Evolutionary conservation across 495 filamentous ascomycete genomes (phyloP), one percentile per base, ranked within the genome.

Genomic region (Cudoniella acicularis): DNA sequence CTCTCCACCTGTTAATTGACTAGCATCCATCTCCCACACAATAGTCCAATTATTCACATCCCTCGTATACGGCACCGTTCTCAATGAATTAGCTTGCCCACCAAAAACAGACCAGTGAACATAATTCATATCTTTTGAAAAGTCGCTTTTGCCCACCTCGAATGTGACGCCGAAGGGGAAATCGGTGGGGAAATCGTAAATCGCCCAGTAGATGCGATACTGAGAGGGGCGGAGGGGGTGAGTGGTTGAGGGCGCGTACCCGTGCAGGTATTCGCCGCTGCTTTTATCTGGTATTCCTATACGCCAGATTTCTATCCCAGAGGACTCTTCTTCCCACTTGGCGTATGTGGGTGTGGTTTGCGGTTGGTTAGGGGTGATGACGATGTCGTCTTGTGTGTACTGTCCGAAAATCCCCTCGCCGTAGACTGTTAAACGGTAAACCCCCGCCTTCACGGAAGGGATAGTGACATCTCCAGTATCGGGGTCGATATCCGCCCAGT

Each of bases 41-140:
- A 83, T 73, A 6, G 72, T 82, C 81, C 79, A 83, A 68, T 81
- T 78, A 49, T 78, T 77, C 18, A 78, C 73, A 36, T 75, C 70
- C 16, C 73, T 72, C 16, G 52, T 48, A 2, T 65, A 64, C 13
- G 64, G 48, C 22, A 64, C 47, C n/a, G 68, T 54, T 18, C 68
- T 60, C 10, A 62, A 53, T 10, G 52, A 22, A 74, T 80, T 57
- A 60, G 70, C 49, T 25, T 70, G 64, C 22, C 71, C 69, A 23
- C 82, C 78, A 62, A 80, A 83, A 9, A 77, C 75, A 42, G 72
- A 74, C 82, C 79, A 83, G 54, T 83, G 81, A 1, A 80, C 75
- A 18, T 80, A 78, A 65, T 83, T 83, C 52, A 79, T 68, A 63
- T 81, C 79, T 16, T 66, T 64, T 3, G 64, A 65, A 1, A 67